Base-by-base conservation (phyloP, 108 stramenopile species). In the Cyclotella distinguenda region DNA sequence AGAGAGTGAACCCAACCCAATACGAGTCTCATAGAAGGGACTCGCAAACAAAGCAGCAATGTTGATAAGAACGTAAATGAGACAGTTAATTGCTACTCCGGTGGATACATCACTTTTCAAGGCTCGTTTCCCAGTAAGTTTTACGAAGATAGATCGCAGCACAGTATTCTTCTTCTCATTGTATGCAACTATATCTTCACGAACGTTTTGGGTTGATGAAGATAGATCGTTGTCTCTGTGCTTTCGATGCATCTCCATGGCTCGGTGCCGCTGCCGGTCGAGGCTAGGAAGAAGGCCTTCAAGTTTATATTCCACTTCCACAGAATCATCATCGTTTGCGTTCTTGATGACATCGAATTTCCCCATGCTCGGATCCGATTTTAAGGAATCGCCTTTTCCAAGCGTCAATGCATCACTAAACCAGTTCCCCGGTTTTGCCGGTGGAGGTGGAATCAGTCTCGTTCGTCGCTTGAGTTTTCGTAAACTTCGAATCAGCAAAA, bases 1-100 rank as follows among this genome's bases (percentile, higher is more conserved):
- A n/a, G 70, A 32, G 46, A 71, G 34, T 10, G 70, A 71, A 2
- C 70, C 70, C n/a, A 71, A 54, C 16, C 70, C 70, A 21, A 71
- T 60, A 19, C 34, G 38, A 26, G 50, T 63, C 7, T 36, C 58
- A 26, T 63, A 71, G 28, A 50, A 18, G 11, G 60, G 60, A 42
- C 60, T 71, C 8, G 31, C 23, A 2, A 57, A 36, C 61, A 71
- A 63, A 5, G 61, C 60, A 7, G 35, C 31, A 34, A 62, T 15
- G 36, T 71, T 71, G 11, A 62, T 35, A 0, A 38, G 9, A 33
- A 61, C 2, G 28, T 71, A 71, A 35, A 45, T 18, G 25, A 62
- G 33, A 23, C 60, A 71, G 10, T 25, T 51, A 30, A 62, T 54
- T n/a, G 36, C 43, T 18, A 63, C 70, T 3, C 60, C 51, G 7